phyloP scores from a whole-genome alignment of 2,329 filamentous ascomycete genomes.

The Huntiella savannae region DNA sequence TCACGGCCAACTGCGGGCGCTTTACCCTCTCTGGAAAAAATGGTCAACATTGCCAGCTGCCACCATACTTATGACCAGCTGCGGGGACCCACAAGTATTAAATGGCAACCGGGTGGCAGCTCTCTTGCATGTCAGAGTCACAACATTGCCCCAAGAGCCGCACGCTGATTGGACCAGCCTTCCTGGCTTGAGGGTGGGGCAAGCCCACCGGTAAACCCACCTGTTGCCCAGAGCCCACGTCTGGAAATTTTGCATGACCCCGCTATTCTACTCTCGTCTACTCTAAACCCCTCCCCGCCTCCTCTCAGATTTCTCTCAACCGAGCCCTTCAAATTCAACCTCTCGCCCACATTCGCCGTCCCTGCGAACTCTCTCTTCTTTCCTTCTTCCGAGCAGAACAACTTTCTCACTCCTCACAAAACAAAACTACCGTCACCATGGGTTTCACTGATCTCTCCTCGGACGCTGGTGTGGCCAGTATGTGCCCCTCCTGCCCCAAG shows the following conservation, averaged over 20 bases:
- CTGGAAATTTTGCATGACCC: constrained; percentile 16
- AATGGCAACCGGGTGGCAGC: too few species aligned
- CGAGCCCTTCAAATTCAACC: constrained; percentile 14
- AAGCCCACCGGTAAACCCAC: constrained; percentile 6
- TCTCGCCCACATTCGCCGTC: constrained; percentile 13
- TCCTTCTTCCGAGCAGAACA: constrained; percentile 12
- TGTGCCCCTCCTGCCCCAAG: constrained; percentile 16
- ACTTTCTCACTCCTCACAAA: constrained; percentile 14
- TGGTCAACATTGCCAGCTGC: background rate
- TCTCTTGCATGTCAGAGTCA: background rate
- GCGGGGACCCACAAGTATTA: background rate
- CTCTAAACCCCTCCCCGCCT: constrained; percentile 11
- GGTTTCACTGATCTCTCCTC: constrained; percentile 50
- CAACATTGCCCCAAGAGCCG: background rate
- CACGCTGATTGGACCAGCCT: constrained; percentile 3
- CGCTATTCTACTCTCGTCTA: constrained; percentile 14
- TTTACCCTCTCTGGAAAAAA: background rate
- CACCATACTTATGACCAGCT: background rate
- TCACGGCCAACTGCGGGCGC: background rate
- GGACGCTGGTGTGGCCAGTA: constrained; percentile 39
- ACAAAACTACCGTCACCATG: constrained; percentile 30
- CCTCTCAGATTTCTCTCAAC: constrained; percentile 10
- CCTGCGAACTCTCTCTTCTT: constrained; percentile 13
- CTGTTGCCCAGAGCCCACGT: constrained; percentile 9
- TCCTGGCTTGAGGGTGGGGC: constrained; percentile 6